These are phyloP conservation scores for Chenopodium formosanum DNA, from an alignment of 148 eudicot genomes.

Conservation along the genomic window DNA sequence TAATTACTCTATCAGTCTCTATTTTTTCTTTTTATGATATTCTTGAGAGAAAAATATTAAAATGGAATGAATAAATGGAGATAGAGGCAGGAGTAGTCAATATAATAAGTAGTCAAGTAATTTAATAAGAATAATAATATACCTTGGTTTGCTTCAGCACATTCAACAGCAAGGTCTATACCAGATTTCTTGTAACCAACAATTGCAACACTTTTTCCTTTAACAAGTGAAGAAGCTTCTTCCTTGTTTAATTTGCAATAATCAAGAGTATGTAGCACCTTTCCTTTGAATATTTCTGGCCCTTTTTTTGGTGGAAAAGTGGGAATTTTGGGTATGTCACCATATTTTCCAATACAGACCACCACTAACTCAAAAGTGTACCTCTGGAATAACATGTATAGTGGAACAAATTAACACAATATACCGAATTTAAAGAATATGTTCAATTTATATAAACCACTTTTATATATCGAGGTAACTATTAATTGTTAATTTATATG, in stretches of 20 bases:
- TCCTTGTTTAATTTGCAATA: constrained; percentile 73
- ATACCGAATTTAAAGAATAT: too few species aligned
- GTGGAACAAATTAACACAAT: neutral
- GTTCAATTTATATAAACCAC: too few species aligned
- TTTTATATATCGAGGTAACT: too few species aligned
- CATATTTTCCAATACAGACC: constrained; percentile 88
- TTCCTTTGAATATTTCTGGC: constrained; percentile 67
- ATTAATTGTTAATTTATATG: too few species aligned
- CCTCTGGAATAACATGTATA: constrained; percentile 42
- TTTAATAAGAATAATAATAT: neutral
- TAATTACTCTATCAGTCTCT: too few species aligned
- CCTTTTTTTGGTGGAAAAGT: constrained; percentile 67
- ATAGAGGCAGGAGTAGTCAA: too few species aligned
- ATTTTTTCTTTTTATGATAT: too few species aligned
- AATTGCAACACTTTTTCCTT: constrained; percentile 75
- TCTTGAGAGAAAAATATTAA: too few species aligned
- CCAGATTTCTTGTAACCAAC: constrained; percentile 95
- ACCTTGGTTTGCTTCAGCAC: constrained; percentile 93
- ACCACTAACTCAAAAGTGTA: constrained; percentile 73
- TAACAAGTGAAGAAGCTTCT: constrained; percentile 47
- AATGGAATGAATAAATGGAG: too few species aligned
- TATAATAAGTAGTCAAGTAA: neutral
- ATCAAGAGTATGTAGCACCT: constrained; percentile 79
- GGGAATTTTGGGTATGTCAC: constrained; percentile 70
- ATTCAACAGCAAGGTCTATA: constrained; percentile 88